Percentiles rank a stretch among this genome's conserved stretches.
Evolutionary conservation across 805 yeast species (phyloP).

Genomic region (Priceomyces fermenticarens): DNA sequence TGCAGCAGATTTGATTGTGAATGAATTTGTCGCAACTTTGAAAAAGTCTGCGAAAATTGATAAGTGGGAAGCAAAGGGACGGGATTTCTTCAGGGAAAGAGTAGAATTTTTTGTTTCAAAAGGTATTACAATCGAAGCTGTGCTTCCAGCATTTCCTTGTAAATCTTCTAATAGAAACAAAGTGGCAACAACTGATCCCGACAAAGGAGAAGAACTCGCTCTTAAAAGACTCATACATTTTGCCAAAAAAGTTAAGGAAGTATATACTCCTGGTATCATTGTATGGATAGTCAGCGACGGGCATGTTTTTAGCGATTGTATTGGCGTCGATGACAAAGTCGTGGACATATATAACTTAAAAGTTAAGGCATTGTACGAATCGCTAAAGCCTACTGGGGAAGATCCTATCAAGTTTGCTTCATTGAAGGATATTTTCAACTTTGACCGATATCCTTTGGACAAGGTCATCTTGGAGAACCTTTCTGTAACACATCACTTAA

Average conservation of each 20-base stretch:
- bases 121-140: constrained; percentile 48
- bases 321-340: constrained; percentile 56
- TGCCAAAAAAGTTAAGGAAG: constrained; percentile 21
- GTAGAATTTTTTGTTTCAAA: constrained; percentile 49
- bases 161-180: constrained; percentile 57
- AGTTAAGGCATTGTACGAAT: constrained; percentile 42
- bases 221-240: constrained; percentile 28
- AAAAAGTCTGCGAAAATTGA: constrained; percentile 48
- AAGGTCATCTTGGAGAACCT: constrained; percentile 16
- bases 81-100: constrained; percentile 38
- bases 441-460: constrained; percentile 13
- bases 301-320: constrained; percentile 62
- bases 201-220: constrained; percentile 47
- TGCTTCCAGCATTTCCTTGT: constrained; percentile 64
- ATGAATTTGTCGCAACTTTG: constrained; percentile 44
- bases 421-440: constrained; percentile 32
- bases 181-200: constrained; percentile 49
- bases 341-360: constrained; percentile 48
- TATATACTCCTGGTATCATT: constrained; percentile 56
- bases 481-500: constrained; percentile 27
- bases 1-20: constrained; percentile 25
- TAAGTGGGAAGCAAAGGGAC: constrained; percentile 49
- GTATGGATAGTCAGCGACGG: constrained; percentile 62
- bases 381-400: constrained; percentile 27
- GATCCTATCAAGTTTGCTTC: constrained; percentile 30